These are phyloP conservation scores for Alternaria alternata DNA, from an alignment of 2,329 filamentous ascomycete species.

Conservation along the genomic window DNA sequence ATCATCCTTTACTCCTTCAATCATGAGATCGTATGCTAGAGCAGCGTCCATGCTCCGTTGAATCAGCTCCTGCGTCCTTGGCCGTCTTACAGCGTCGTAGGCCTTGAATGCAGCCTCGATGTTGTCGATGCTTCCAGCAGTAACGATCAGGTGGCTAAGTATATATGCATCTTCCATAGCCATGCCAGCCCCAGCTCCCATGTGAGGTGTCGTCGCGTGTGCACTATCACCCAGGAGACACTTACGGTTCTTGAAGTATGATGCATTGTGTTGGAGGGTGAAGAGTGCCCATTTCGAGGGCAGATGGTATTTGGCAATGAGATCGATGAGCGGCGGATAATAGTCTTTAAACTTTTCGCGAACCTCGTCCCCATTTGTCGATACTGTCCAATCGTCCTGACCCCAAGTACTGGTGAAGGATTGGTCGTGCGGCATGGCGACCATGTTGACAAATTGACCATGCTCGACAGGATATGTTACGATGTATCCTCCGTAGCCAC, in stretches of 20 bases:
- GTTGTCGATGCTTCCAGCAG: conserved; percentile 6
- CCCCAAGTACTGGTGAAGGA: conserved; percentile 14
- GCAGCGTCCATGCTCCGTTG: conserved; percentile 38
- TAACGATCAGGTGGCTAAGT: conserved; percentile 49
- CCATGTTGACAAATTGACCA: conserved; percentile 63
- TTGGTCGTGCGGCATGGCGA: conserved; percentile 25
- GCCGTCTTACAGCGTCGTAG: conserved; percentile 48
- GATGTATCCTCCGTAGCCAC: conserved; percentile 64
- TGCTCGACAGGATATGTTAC: conserved; percentile 68
- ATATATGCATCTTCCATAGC: conserved; percentile 63
- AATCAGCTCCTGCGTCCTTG: conserved; percentile 49
- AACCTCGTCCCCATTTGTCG: conserved; percentile 29
- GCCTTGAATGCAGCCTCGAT: conserved; percentile 47
- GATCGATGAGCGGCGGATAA: conserved; percentile 20
- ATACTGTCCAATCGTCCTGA: conserved; percentile 27
- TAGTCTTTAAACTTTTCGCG: conserved; percentile 23
- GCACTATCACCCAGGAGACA: conserved; percentile 64
- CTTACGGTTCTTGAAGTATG: conserved; percentile 53
- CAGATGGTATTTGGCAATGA: conserved; percentile 20
- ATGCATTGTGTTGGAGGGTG: conserved; percentile 56
- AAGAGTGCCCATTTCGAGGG: conserved; percentile 63
- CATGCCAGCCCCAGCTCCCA: conserved; percentile 63
- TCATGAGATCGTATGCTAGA: conserved; percentile 25
- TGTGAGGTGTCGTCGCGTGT: conserved; percentile 61
- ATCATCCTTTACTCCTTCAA: conserved; percentile 28